Evolutionary conservation across 805 yeast genomes (phyloP), one percentile per base, ranked within the genome.

Genomic region (Candida pseudoglaebosa): DNA sequence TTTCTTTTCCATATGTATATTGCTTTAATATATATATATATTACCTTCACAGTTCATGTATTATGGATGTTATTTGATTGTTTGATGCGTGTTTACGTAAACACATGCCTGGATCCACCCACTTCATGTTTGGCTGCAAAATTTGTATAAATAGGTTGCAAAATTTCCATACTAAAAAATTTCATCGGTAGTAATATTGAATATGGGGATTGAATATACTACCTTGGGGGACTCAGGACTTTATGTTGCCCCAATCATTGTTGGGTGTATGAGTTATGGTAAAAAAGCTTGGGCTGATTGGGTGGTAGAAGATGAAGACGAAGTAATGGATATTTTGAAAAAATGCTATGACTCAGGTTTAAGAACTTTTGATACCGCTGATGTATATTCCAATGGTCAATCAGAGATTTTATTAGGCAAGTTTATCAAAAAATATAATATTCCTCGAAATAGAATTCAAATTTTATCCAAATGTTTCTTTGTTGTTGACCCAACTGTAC

Each of bases 241-340:
- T 24, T 65, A 67, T 45, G 60, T 75, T 31, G 67, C 80, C 20
- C 67, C 65, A 24, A 52, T 76, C 15, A 62, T 77, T 39, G 69
- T 76, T 10, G 82, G 82, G 4, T 75, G 78, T 46, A 75, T 76
- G 81, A 56, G 73, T 2, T 72, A 57, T 46, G 80, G 82, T 9
- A 15, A 13, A 6, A 44, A 44, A 14, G 67, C 64, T 41, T 70
- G 75, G 73, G 62, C 56, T 12, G 57, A 57, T 6, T 53, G 56
- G 54, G 44, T 46, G 10, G 22, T 51, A 18, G 57, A 53, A 30
- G 62, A 59, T 36, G 62, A 56, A 38, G 61, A 54, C 18, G 43
- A 45, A 36, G 47, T 50, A 7, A 44, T 59, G 38, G 38, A 31
- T 18, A 44, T 56, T 30, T 53, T 59, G 52, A 55, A 54, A 41